These are phyloP conservation scores for Urochloa ruziziensis DNA, from an alignment of 176 grass and related monocot species.

Conservation along the genomic window DNA sequence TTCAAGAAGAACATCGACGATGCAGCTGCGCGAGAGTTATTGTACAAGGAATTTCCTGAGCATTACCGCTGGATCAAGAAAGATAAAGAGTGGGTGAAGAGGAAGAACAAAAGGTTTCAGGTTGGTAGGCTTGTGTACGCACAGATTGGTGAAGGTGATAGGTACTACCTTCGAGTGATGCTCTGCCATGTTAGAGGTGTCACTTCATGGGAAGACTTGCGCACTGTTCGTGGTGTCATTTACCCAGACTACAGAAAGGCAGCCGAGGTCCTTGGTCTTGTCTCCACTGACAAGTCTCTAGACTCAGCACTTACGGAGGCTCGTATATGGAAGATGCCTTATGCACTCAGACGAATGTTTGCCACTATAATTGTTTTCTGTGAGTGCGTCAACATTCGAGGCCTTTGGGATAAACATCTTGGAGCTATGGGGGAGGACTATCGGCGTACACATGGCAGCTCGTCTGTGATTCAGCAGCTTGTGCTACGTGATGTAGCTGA, in stretches of 20 bases:
- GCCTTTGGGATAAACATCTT: background rate
- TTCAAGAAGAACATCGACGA: background rate
- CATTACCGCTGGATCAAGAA: background rate
- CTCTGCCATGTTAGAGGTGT: too few species aligned
- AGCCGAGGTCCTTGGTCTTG: background rate
- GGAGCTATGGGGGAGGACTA: background rate
- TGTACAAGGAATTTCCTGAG: background rate
- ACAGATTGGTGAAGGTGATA: background rate
- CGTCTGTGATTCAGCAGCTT: rapidly evolving
- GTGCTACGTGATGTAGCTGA: background rate
- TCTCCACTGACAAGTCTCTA: background rate
- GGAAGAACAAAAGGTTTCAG: background rate
- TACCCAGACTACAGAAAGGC: background rate
- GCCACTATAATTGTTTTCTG: background rate
- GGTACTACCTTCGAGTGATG: background rate
- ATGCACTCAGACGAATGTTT: background rate
- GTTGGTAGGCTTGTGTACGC: background rate
- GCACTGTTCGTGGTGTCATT: too few species aligned
- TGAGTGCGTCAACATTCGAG: background rate
- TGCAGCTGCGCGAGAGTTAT: background rate
- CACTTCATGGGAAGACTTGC: too few species aligned
- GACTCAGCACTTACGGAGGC: background rate
- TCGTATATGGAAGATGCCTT: background rate
- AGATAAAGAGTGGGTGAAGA: background rate
- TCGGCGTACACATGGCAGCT: too few species aligned